Conservation (phyloP, 2,329 filamentous ascomycete species). For the Neopestalotiopsis rosae region DNA sequence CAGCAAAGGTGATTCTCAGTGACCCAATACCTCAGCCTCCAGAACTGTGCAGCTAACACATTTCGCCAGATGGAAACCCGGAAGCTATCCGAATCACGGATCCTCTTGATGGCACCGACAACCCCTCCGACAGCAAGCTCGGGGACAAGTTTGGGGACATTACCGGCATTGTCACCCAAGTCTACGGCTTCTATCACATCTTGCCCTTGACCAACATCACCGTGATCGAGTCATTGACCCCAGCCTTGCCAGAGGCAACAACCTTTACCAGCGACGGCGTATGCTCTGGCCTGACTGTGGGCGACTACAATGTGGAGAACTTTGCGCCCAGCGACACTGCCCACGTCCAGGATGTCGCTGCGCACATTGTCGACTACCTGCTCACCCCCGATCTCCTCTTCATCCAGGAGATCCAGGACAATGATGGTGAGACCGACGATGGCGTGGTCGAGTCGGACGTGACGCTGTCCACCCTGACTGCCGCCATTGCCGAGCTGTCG, state of each 20-base stretch:
- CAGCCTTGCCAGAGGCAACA: conserved; percentile 54
- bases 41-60: conserved; percentile 1
- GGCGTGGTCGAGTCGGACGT: conserved; percentile 60
- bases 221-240: conserved; percentile 48
- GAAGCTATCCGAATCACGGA: conserved; percentile 70
- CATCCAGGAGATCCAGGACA: conserved; percentile 74
- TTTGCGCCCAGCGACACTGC: conserved; percentile 57
- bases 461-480: conserved; percentile 61
- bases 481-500: conserved; percentile 54
- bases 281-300: conserved; percentile 68
- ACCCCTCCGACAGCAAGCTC: conserved; percentile 64
- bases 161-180: conserved; percentile 70
- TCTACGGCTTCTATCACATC: conserved; percentile 73
- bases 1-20: conserved; percentile 48
- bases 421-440: conserved; percentile 65
- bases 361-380: conserved; percentile 69
- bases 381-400: conserved; percentile 69
- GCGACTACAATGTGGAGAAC: conserved; percentile 75
- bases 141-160: conserved; percentile 70
- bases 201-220: conserved; percentile 65
- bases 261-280: conserved; percentile 58
- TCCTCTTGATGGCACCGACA: conserved; percentile 69
- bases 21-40: not conserved
- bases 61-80: conserved; percentile 64
- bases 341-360: conserved; percentile 63